Percentiles rank a stretch among this genome's conserved stretches.
phyloP scores from a whole-genome alignment of 148 eudicot species.

The Dianthus caryophyllus region DNA sequence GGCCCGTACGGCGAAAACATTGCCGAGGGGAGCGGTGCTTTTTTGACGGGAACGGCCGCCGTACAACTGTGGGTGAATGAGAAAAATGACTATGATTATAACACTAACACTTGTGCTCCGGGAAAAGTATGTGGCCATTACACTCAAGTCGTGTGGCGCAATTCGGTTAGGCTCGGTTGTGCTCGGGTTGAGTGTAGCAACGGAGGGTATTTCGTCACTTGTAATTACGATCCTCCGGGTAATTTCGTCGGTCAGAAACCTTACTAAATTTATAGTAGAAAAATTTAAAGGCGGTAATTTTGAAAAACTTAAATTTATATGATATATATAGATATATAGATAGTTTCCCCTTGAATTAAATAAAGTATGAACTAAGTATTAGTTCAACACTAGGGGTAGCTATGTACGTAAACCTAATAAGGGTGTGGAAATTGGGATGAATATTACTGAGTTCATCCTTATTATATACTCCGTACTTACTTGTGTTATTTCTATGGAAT shows the following conservation, averaged over 20 bases:
- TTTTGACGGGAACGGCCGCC: slow-evolving; percentile 19
- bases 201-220: slow-evolving; percentile 30
- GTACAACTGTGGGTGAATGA: slow-evolving; percentile 34
- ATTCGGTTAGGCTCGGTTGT: slow-evolving; percentile 35
- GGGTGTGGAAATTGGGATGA: too few relatives aligned
- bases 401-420: too few relatives aligned
- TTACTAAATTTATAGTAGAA: slow-evolving; percentile 22
- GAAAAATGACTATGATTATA: slow-evolving; percentile 27
- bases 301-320: too few relatives aligned
- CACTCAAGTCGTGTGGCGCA: slow-evolving; percentile 48
- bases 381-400: too few relatives aligned
- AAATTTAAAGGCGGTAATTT: too few relatives aligned
- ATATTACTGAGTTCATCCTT: too few relatives aligned
- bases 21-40: slow-evolving; percentile 18
- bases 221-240: slow-evolving; percentile 45
- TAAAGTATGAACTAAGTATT: too few relatives aligned
- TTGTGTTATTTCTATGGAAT: too few relatives aligned
- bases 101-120: slow-evolving; percentile 27
- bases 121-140: slow-evolving; percentile 33
- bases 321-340: too few relatives aligned
- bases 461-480: too few relatives aligned
- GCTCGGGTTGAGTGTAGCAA: slow-evolving; percentile 37
- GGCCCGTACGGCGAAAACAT: slow-evolving; percentile 38
- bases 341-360: too few relatives aligned
- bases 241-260: slow-evolving; percentile 29